A percentile compares a stretch with the other conserved stretches of the same genome.
Conservation (phyloP, 805 yeast genomes). For the Wickerhamiella azymoides region DNA sequence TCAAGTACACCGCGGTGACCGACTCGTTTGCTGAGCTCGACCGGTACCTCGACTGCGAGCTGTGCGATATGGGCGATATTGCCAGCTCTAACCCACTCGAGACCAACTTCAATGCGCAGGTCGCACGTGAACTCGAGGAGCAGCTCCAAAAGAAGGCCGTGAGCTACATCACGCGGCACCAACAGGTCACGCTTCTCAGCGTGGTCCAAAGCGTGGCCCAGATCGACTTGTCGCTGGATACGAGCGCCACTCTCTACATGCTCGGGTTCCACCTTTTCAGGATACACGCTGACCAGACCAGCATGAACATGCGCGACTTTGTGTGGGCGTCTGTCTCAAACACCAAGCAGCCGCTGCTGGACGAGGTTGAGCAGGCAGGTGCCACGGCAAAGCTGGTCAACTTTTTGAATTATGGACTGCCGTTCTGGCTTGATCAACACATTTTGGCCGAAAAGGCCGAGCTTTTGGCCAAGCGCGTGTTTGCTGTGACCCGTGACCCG, state of each 20-base stretch:
- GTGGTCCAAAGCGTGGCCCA: constrained; percentile 46
- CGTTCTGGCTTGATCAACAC: constrained; percentile 50
- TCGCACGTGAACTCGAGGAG: constrained; percentile 34
- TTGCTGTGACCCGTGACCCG: constrained; percentile 54
- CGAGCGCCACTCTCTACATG: constrained; percentile 38
- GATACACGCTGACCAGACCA: constrained; percentile 37
- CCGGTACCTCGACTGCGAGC: constrained; percentile 30
- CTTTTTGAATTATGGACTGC: constrained; percentile 46
- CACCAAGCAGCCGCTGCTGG: constrained; percentile 52
- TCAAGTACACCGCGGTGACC: constrained; percentile 30
- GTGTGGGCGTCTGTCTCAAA: constrained; percentile 80
- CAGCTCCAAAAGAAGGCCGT: constrained; percentile 50
- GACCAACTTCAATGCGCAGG: constrained; percentile 18
- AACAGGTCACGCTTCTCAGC: constrained; percentile 67
- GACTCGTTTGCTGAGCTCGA: constrained; percentile 13
- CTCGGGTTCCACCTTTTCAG: constrained; percentile 58
- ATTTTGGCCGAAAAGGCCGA: constrained; percentile 46
- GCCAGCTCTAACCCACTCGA: neutral
- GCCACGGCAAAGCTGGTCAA: neutral
- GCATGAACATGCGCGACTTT: constrained; percentile 64
- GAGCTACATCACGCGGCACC: constrained; percentile 80
- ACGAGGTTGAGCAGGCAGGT: constrained; percentile 29
- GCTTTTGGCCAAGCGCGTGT: constrained; percentile 56
- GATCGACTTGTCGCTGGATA: constrained; percentile 26
- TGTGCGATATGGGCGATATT: constrained; percentile 15